Evolutionary conservation across 306 rosid genomes (phyloP).

Genomic region (Cucumis hystrix): DNA sequence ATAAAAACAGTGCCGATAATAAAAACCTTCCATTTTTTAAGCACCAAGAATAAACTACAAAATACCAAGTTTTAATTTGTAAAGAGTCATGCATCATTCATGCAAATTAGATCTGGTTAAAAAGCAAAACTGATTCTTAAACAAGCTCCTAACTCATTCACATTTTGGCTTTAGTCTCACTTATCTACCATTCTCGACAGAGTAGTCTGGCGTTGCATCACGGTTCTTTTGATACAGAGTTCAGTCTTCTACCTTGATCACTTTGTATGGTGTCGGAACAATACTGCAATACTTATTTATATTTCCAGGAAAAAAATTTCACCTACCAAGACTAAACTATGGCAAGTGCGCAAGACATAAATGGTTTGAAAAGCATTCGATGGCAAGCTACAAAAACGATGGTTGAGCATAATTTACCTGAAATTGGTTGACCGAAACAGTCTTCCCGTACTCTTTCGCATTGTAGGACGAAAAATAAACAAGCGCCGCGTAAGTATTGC

Average conservation of each 20-base stretch:
- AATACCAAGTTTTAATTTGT: not conserved
- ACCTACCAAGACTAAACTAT: not conserved
- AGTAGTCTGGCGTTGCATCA: not conserved
- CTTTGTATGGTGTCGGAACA: not conserved
- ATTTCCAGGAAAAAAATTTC: not conserved
- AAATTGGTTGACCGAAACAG: slow-evolving; percentile 72
- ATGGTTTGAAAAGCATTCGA: not conserved
- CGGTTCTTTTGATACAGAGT: not conserved
- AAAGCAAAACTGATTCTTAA: not conserved
- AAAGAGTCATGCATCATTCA: not conserved
- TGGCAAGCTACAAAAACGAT: not conserved
- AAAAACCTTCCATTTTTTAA: not conserved
- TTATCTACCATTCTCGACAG: not conserved
- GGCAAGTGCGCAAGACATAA: not conserved
- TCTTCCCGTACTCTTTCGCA: slow-evolving; percentile 73
- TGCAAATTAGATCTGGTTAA: not conserved
- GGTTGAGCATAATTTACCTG: slow-evolving; percentile 34
- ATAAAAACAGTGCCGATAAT: not conserved
- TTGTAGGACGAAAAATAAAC: slow-evolving; percentile 71
- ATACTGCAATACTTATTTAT: not conserved
- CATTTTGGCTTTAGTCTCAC: not conserved
- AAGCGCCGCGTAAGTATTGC: slow-evolving; percentile 81
- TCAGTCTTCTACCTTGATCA: not conserved
- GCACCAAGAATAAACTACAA: not conserved
- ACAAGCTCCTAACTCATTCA: not conserved